Percentiles rank a stretch among this genome's conserved stretches.
phyloP scores from a whole-genome alignment of 768 basidiomycete species.

The Rhizopogon vulgaris region DNA sequence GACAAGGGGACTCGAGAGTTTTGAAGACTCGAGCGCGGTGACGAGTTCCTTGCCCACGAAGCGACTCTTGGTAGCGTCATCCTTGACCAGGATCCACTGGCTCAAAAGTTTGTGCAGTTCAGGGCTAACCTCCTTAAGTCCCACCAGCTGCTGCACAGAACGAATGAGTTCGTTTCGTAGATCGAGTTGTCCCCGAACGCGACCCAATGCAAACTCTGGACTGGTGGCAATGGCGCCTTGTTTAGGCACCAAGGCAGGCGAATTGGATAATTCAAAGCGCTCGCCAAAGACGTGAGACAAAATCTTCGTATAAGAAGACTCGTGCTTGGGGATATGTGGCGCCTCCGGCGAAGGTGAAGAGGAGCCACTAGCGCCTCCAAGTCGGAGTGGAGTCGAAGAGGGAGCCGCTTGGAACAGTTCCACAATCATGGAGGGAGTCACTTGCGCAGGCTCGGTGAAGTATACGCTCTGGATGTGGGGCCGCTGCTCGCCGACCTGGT shows the following conservation, averaged over 20 bases:
- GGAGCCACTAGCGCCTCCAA: constrained; percentile 35
- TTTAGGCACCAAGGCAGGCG: constrained; percentile 62
- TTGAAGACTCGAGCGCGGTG: constrained; percentile 37
- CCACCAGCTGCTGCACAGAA: constrained; percentile 61
- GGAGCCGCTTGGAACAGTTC: constrained; percentile 43
- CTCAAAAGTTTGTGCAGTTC: constrained; percentile 69
- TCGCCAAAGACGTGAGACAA: constrained; percentile 74
- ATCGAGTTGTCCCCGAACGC: constrained; percentile 77
- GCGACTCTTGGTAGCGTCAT: constrained; percentile 60
- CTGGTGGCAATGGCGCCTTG: constrained; percentile 76
- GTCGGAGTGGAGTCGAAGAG: constrained; percentile 37
- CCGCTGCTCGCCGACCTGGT: constrained; percentile 39
- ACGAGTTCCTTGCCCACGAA: constrained; percentile 54
- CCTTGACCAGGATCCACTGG: constrained; percentile 74
- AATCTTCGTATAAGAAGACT: constrained; percentile 86
- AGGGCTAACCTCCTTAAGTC: constrained; percentile 37
- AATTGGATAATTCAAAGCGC: constrained; percentile 80
- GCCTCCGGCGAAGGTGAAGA: constrained; percentile 15
- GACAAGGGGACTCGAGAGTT: constrained; percentile 36
- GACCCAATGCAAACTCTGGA: constrained; percentile 94
- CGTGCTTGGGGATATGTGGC: constrained; percentile 82
- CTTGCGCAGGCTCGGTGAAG: constrained; percentile 44
- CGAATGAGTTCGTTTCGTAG: constrained; percentile 62
- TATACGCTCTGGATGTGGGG: constrained; percentile 57
- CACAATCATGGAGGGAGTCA: constrained; percentile 39